A percentile compares a stretch with the other conserved stretches of the same genome.
Conservation (phyloP, 2,329 filamentous ascomycete species). For the Geosmithia putterillii region DNA sequence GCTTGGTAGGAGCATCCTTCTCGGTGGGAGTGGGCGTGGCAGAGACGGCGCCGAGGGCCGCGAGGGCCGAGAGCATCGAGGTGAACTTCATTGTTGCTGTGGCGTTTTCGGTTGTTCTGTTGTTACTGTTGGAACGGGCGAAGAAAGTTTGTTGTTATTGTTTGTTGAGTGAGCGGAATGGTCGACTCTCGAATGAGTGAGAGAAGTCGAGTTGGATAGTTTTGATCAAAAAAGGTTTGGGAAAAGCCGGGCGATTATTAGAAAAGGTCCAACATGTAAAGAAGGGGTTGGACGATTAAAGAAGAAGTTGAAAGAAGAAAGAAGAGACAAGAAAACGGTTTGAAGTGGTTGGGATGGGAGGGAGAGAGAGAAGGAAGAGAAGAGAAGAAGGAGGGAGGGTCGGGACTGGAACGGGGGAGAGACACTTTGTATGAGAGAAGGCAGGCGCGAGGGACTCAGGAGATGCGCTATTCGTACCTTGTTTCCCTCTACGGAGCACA, state of each 20-base stretch:
- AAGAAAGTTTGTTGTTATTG: background rate
- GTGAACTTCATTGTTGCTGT: conserved; percentile 33
- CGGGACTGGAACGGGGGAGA: background rate
- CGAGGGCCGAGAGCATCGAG: conserved; percentile 33
- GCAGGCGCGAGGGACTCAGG: too few species aligned
- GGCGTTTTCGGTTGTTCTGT: background rate
- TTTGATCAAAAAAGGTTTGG: background rate
- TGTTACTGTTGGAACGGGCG: background rate
- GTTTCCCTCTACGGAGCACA: too few species aligned
- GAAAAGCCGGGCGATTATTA: background rate
- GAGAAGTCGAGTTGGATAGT: conserved; percentile 3
- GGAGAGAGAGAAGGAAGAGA: background rate
- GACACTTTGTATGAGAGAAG: background rate
- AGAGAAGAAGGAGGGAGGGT: background rate
- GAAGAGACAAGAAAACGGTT: conserved; percentile 1
- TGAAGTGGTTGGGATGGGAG: background rate
- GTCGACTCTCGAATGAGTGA: conserved; percentile 3
- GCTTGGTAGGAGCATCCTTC: conserved; percentile 34
- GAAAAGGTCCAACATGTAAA: conserved; percentile 3
- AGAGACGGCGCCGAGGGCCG: conserved; percentile 27
- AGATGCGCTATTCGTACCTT: too few species aligned
- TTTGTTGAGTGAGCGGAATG: background rate
- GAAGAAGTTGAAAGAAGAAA: conserved; percentile 1
- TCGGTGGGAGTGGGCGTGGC: conserved; percentile 38
- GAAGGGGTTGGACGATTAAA: conserved; percentile 3